A percentile compares a stretch with the other conserved stretches of the same genome.
Conservation (phyloP, 768 basidiomycete genomes). For the Boletus sp. region DNA sequence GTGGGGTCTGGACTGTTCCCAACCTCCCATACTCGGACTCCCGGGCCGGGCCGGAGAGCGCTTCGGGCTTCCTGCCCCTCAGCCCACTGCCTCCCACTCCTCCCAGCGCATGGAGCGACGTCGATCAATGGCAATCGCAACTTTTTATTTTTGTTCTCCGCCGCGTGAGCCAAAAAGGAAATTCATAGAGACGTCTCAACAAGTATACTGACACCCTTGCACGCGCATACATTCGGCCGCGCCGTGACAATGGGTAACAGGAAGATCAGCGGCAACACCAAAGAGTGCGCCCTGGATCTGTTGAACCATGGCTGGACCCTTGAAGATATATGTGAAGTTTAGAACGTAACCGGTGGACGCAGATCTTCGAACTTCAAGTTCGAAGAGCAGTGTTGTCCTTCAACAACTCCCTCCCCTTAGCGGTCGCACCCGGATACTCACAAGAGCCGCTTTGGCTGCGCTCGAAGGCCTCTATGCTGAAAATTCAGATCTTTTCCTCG, state of each 20-base stretch:
- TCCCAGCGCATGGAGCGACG: too few species aligned
- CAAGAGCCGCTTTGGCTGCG: not conserved
- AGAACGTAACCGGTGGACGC: not conserved
- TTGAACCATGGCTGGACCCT: not conserved
- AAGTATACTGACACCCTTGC: too few species aligned
- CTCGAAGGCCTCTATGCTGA: not conserved
- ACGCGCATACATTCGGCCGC: too few species aligned
- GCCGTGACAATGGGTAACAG: not conserved
- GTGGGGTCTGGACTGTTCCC: too few species aligned
- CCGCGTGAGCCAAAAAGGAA: too few species aligned
- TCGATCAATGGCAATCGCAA: too few species aligned
- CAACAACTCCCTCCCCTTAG: not conserved
- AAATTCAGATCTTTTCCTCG: constrained; percentile 3
- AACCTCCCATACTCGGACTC: too few species aligned
- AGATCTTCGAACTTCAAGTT: not conserved
- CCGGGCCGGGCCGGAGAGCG: too few species aligned
- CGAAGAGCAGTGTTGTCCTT: not conserved
- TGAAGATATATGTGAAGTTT: not conserved
- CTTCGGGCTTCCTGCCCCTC: too few species aligned
- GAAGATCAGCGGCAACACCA: not conserved
- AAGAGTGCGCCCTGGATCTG: not conserved
- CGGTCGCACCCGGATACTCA: not conserved
- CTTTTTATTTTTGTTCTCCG: too few species aligned
- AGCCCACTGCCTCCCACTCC: too few species aligned
- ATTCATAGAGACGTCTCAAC: too few species aligned